Base-by-base conservation (phyloP, 2,329 filamentous ascomycete genomes). In the Ophiostoma montium region DNA sequence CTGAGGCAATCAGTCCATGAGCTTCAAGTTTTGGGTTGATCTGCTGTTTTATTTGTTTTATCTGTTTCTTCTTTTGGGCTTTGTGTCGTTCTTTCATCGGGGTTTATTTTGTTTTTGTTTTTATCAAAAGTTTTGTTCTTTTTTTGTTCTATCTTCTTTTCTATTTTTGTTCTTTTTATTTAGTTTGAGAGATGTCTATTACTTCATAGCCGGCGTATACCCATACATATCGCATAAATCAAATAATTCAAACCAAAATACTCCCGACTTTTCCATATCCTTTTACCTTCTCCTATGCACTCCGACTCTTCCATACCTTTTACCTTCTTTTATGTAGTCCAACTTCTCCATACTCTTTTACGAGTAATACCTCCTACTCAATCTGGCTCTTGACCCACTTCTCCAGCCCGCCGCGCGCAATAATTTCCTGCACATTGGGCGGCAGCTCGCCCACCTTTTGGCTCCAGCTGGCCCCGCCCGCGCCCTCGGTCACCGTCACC, bases 371-470 rank as follows among this genome's bases (percentile, higher is more conserved):
- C 21, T 12, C 13, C n/a, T 15, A 52, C 35, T 48, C 21, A 58
- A 88, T 84, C 62, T 84, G 71, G 50, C 73, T 71, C 72, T 84
- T 83, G 10, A 92, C 84, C 87, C 86, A 94, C 54, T 80, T 82
- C 70, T 89, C 85, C 52, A 94, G 61, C 0, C 87, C 87, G 2
- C 86, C 86, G 46, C 73, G 65, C 0, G 84, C 82, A 58, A 90
- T 86, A 50, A 90, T 88, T 59, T 85, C 84, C 63, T 95, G 88
- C 49, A 95, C 84, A 60, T 90, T 94, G n/a, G 32, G 52, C 49
- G 52, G 52, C 52, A 53, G 46, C 49, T 53, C 49, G 38, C 52
- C 85, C 1, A 94, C 86, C 66, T 83, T 86, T 61, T 92, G 76
- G 46, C 71, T 82, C 87, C 86, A 95, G 35, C 67, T 75, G 50